Evolutionary conservation across 164 flowering plant genomes (phyloP).

Genomic region (Chloranthus sessilifolius): DNA sequence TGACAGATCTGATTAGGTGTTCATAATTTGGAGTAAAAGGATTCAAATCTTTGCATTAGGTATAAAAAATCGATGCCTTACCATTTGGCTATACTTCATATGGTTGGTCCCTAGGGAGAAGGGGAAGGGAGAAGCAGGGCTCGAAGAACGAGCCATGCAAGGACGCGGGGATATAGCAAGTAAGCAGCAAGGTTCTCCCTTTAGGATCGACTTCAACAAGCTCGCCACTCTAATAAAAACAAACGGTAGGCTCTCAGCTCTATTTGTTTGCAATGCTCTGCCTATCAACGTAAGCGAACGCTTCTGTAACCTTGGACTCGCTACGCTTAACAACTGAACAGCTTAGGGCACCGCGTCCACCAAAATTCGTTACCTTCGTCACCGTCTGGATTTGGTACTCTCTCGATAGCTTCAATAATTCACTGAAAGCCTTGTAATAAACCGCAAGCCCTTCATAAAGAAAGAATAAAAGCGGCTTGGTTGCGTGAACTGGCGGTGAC

Average conservation of each 20-base stretch:
- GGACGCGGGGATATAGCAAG: conserved; percentile 13
- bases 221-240: too few relatives aligned
- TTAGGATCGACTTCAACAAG: conserved; percentile 6
- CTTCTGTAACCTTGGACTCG: not conserved
- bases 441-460: not conserved
- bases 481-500: not conserved
- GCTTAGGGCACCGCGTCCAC: not conserved
- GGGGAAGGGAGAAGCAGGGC: too few relatives aligned
- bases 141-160: too few relatives aligned
- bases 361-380: not conserved
- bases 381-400: not conserved
- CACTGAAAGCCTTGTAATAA: conserved; percentile 2
- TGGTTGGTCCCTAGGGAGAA: too few relatives aligned
- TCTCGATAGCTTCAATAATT: conserved; percentile 2
- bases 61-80: too few relatives aligned
- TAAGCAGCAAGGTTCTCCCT: conserved; percentile 14
- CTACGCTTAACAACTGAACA: not conserved
- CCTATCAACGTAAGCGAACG: not conserved
- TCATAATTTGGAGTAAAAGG: too few relatives aligned
- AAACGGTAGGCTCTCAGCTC: conserved; percentile 11
- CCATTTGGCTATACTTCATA: too few relatives aligned
- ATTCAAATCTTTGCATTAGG: too few relatives aligned
- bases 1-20: too few relatives aligned
- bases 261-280: conserved; percentile 16
- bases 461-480: not conserved